phyloP scores from a whole-genome alignment of 1,284 basidiomycete genomes.

The Melampsora abietis-canadensis region DNA sequence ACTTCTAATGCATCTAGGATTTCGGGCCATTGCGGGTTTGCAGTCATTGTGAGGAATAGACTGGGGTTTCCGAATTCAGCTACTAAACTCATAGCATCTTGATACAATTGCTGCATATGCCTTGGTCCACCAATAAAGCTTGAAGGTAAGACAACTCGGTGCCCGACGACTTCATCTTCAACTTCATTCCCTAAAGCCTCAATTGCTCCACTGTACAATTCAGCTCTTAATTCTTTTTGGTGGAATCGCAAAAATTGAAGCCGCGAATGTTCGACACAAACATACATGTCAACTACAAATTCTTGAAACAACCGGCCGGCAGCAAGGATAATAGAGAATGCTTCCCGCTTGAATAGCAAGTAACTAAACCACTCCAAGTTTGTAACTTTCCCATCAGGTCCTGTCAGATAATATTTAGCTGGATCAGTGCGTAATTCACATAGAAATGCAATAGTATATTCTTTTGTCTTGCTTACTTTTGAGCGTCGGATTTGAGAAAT shows the following conservation, averaged over 20 bases:
- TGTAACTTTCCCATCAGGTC: background rate
- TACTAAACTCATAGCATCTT: too few species aligned
- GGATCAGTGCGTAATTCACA: too few species aligned
- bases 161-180: conserved; percentile 51
- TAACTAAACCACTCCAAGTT: background rate
- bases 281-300: conserved; percentile 54
- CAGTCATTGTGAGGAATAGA: too few species aligned
- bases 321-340: too few species aligned
- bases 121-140: conserved; percentile 55
- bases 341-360: background rate
- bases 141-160: conserved; percentile 55
- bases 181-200: conserved; percentile 46
- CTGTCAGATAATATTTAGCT: background rate
- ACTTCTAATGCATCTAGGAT: conserved; percentile 50
- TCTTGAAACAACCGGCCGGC: conserved; percentile 44
- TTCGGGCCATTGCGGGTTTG: too few species aligned
- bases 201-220: conserved; percentile 1
- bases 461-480: too few species aligned
- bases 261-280: conserved; percentile 49
- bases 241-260: conserved; percentile 44
- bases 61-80: too few species aligned
- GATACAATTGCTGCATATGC: conserved; percentile 56
- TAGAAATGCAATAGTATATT: too few species aligned
- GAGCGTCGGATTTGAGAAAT: too few species aligned
- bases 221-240: background rate